Percentiles rank a stretch among this genome's conserved stretches.
These are phyloP conservation scores for Delonix regia DNA, from an alignment of 306 rosid species.

Conservation along the genomic window DNA sequence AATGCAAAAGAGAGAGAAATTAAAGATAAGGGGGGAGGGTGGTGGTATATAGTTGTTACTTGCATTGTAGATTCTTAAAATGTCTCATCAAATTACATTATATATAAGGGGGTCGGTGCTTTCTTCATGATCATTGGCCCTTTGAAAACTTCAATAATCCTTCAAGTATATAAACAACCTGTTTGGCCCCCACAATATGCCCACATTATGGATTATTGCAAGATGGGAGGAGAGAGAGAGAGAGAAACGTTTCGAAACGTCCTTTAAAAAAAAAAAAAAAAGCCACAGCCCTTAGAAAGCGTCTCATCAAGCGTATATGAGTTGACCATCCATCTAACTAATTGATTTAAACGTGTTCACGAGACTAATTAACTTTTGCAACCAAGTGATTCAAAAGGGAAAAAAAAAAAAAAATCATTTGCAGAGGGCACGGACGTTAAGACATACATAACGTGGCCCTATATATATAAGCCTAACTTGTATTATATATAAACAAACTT, in stretches of 20 bases:
- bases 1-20: constrained; percentile 34
- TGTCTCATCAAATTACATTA: constrained; percentile 57
- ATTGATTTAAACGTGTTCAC: too few relatives aligned
- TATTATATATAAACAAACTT: too few relatives aligned
- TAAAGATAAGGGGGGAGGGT: neutral
- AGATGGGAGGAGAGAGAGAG: constrained; percentile 6
- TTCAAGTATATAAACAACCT: constrained; percentile 34
- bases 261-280: too few relatives aligned
- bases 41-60: constrained; percentile 34
- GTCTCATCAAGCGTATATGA: too few relatives aligned
- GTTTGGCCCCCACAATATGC: constrained; percentile 46
- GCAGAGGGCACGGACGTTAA: too few relatives aligned
- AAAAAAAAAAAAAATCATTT: too few relatives aligned
- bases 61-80: constrained; percentile 58
- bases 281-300: too few relatives aligned
- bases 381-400: too few relatives aligned
- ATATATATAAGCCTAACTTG: too few relatives aligned
- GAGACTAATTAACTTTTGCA: too few relatives aligned
- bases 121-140: constrained; percentile 49
- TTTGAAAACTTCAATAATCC: constrained; percentile 31
- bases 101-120: constrained; percentile 46
- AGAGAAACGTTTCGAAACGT: constrained; percentile 44
- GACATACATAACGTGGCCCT: too few relatives aligned
- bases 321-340: too few relatives aligned
- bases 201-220: neutral